Conservation (phyloP, 345 rosid species). For the Cardamine occulta region DNA sequence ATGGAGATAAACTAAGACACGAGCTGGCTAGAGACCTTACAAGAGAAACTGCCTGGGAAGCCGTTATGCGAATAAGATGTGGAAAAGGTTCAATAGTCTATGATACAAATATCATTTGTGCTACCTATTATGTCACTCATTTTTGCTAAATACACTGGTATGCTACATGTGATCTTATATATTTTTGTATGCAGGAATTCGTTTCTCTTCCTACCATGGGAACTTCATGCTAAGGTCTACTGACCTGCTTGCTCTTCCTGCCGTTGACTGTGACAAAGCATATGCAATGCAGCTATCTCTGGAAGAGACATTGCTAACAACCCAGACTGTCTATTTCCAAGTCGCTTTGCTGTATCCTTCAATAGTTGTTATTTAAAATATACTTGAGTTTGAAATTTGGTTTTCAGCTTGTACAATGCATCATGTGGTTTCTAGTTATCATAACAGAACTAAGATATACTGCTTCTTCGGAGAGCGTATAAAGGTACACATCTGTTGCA, state of each 20-base stretch:
- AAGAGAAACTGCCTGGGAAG: slow-evolving; percentile 99
- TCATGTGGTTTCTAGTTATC: slow-evolving; percentile 38
- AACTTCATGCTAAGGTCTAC: slow-evolving; percentile 98
- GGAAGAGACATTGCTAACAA: slow-evolving; percentile 93
- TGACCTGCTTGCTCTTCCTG: slow-evolving; percentile 94
- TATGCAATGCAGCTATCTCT: slow-evolving; percentile 92
- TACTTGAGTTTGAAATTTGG: slow-evolving; percentile 26
- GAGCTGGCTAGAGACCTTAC: slow-evolving; percentile 95
- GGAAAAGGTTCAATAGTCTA: slow-evolving; percentile 79
- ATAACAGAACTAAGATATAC: slow-evolving; percentile 79
- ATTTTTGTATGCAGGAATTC: slow-evolving; percentile 67
- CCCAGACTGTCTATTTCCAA: slow-evolving; percentile 93
- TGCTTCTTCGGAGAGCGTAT: slow-evolving; percentile 99
- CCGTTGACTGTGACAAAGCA: slow-evolving; percentile 99
- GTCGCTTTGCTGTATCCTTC: slow-evolving; percentile 99
- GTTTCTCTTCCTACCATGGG: slow-evolving; percentile 94
- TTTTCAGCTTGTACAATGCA: slow-evolving; percentile 25
- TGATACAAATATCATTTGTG: slow-evolving; percentile 10
- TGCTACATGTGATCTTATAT: slow-evolving; percentile 39
- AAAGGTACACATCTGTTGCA: slow-evolving; percentile 91
- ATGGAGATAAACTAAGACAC: slow-evolving; percentile 81
- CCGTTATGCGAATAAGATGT: slow-evolving; percentile 99
- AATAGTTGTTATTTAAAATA: slow-evolving; percentile 14
- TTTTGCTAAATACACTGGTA: slow-evolving; percentile 23
- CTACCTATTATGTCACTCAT: slow-evolving; percentile 15